A percentile compares a stretch with the other conserved stretches of the same genome.
Evolutionary conservation across 495 filamentous ascomycete genomes (phyloP).

Genomic region (Annulohypoxylon moriforme): DNA sequence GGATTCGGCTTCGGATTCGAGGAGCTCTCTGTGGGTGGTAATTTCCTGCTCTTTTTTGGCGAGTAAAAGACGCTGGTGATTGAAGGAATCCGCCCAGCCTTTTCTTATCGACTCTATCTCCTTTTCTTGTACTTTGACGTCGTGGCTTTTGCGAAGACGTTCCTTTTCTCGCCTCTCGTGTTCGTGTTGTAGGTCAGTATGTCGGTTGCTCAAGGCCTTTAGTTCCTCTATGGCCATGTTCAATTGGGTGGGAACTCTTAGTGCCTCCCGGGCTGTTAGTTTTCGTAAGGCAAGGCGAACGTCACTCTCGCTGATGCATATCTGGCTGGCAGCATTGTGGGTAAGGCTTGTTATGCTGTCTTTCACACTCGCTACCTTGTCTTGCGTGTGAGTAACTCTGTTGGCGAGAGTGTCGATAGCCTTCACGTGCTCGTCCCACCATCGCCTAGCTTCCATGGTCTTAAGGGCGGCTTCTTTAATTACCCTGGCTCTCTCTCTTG

Average conservation of each 20-base stretch:
- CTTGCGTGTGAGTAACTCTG: background rate
- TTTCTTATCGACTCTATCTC: slow-evolving; percentile 1
- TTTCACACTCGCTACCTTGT: background rate
- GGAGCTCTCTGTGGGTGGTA: background rate
- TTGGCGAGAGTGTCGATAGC: background rate
- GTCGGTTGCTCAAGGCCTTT: background rate
- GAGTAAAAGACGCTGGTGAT: background rate
- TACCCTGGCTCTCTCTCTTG: background rate
- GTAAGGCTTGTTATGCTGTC: background rate
- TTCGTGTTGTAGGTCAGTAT: slow-evolving; percentile 5
- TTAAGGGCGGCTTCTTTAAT: background rate
- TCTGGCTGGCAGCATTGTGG: background rate
- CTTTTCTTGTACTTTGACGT: slow-evolving; percentile 11
- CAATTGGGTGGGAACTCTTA: slow-evolving; percentile 1
- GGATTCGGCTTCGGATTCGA: slow-evolving; percentile 25
- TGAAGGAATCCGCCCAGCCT: slow-evolving; percentile 8
- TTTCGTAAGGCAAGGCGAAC: background rate
- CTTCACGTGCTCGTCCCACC: slow-evolving; percentile 4
- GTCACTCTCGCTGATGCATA: background rate
- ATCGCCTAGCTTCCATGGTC: background rate
- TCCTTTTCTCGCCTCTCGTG: slow-evolving; percentile 1
- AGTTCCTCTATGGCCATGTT: slow-evolving; percentile 11
- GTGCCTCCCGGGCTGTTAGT: slow-evolving; percentile 12
- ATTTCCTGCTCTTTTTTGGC: slow-evolving; percentile 12
- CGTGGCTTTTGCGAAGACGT: slow-evolving; percentile 6